Base-by-base conservation (phyloP, 306 rosid species). In the Chamaecrista fasciculata region DNA sequence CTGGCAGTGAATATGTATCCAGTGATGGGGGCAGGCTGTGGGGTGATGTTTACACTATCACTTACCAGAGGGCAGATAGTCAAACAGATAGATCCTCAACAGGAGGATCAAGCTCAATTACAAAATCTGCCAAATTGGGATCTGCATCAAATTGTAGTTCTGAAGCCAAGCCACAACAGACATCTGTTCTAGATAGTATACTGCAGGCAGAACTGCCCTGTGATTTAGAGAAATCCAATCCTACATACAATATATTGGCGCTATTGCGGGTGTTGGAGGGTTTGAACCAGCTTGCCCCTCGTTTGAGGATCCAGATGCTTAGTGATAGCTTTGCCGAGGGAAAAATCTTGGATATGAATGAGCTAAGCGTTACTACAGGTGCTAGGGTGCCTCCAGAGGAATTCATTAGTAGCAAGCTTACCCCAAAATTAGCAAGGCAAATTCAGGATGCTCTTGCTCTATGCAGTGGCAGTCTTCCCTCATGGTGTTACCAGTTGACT, bases 381-480 rank as follows among this genome's bases (percentile, higher is more conserved):
- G 86, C 84, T 19, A 73, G 86, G 80, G 97, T 91, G 67, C 68
- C 82, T 43, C 62, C 62, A 1, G 99, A 95, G 73, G 97, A 95
- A 75, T 95, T 91, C 67, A 76, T 91, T 58, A 95, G 95, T 83
- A 84, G 79, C 84, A 95, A 95, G 80, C 97, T 95, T 74, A 95
- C 99, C 81, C 99, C 99, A 26, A 95, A 95, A 61, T 81, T 95
- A 81, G 95, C 99, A 26, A 77, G 99, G 71, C 99, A 95, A 78
- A 95, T 95, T 64, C 99, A 95, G 74, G 99, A 95, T 75, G 99
- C 97, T 42, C 97, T 95, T 87, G 97, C 99, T n/a, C 77, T 95
- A 49, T 95, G 99, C 79, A 95, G 99, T 77, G 99, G 99, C 57
- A 95, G 99, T 80, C 97, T 95, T 66, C 99, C 99, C 42, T 83